phyloP scores from a whole-genome alignment of 2,329 filamentous ascomycete species.

The Curvularia spicifera region DNA sequence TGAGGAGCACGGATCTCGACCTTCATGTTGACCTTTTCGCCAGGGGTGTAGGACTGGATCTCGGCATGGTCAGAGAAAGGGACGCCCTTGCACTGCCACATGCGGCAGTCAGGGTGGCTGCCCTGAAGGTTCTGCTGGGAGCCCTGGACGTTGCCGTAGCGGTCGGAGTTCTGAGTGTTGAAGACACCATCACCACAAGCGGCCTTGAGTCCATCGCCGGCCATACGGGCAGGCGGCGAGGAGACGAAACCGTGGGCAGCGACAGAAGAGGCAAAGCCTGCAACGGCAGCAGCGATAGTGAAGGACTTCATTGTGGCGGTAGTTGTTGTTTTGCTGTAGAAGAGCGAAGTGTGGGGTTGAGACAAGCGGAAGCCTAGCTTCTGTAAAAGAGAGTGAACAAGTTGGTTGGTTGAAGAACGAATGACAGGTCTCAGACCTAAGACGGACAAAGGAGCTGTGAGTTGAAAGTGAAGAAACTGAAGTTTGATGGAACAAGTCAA shows the following conservation, averaged over 20 bases:
- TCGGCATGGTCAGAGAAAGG: conserved; percentile 61
- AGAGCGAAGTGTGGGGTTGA: conserved; percentile 22
- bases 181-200: conserved; percentile 63
- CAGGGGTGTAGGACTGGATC: conserved; percentile 59
- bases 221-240: conserved; percentile 56
- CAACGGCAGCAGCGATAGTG: conserved; percentile 50
- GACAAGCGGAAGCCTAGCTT: conserved; percentile 45
- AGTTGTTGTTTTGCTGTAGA: conserved; percentile 21
- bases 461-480: conserved; percentile 32
- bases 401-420: conserved; percentile 41
- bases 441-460: conserved; percentile 35
- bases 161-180: conserved; percentile 60
- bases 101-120: conserved; percentile 59
- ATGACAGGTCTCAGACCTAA: conserved; percentile 50
- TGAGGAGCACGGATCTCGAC: conserved; percentile 61
- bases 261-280: conserved; percentile 55
- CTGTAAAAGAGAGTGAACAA: conserved; percentile 41
- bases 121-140: conserved; percentile 56
- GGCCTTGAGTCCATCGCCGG: conserved; percentile 59
- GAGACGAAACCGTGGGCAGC: conserved; percentile 62
- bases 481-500: conserved; percentile 23
- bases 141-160: conserved; percentile 64
- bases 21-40: conserved; percentile 55
- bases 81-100: conserved; percentile 66
- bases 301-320: conserved; percentile 53